phyloP scores from a whole-genome alignment of 306 rosid genomes.

The Sindora glabra region DNA sequence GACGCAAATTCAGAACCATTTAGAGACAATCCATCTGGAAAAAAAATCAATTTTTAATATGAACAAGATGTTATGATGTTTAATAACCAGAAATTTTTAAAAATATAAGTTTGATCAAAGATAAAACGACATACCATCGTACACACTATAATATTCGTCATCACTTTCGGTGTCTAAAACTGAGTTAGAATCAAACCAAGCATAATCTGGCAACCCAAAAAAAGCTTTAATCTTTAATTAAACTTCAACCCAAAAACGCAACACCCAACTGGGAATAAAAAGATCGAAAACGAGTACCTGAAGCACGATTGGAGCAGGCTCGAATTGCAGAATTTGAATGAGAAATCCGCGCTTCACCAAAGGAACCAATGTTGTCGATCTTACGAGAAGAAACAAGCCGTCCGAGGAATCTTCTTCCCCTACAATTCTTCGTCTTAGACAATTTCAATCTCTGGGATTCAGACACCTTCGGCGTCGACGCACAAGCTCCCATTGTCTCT shows the following conservation, averaged over 20 bases:
- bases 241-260: neutral
- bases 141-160: conserved; percentile 80
- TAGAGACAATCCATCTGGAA: conserved; percentile 44
- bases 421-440: conserved; percentile 31
- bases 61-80: too few species aligned
- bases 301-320: conserved; percentile 30
- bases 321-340: conserved; percentile 37
- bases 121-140: conserved; percentile 55
- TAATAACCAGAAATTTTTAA: too few species aligned
- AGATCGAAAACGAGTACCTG: too few species aligned
- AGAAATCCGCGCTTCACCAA: conserved; percentile 2
- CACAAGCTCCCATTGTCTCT: conserved; percentile 63
- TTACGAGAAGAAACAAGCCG: conserved; percentile 48
- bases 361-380: conserved; percentile 18
- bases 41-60: too few species aligned
- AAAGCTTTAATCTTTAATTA: conserved; percentile 6
- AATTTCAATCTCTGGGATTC: conserved; percentile 10
- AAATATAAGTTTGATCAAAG: neutral
- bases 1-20: conserved; percentile 38
- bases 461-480: conserved; percentile 53
- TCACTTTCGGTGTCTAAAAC: conserved; percentile 71
- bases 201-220: neutral
- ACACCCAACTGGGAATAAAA: too few species aligned
- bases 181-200: neutral
- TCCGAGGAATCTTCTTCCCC: conserved; percentile 39